Evolutionary conservation across 192 early-diverging fungal species (phyloP), one percentile per base, ranked within the genome.

Genomic region (Backusella circina): DNA sequence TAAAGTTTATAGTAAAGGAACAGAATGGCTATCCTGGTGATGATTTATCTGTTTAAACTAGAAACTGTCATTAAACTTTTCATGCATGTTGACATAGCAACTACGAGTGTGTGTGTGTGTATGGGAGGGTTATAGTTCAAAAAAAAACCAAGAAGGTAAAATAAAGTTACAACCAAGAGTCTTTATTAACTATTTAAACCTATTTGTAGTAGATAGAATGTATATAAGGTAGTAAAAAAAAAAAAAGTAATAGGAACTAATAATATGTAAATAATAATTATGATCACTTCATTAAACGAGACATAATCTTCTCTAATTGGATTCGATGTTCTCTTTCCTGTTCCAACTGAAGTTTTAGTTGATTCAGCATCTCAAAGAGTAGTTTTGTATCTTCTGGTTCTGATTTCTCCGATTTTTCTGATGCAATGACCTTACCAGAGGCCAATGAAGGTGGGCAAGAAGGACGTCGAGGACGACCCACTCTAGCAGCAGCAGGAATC

Each of bases 281-380:
- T 41, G 44, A 28, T 13, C 23, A 61, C 10, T 61, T 61, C 54
- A 61, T 61, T 26, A 61, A 26, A 28, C 54, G 21, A 28, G 54
- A 83, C 51, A 79, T 73, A 72, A 80, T 79, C 13, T 80, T 77
- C 6, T 81, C 77, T 2, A 84, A 64, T 5, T 80, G 73, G 10
- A 78, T 73, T 5, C 82, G 68, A 3, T 80, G 75, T 23, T 79
- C 76, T 41, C 75, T 57, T 70, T 77, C 78, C 33, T 80, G 37
- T 15, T 69, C 74, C 33, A 80, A 47, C 65, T 80, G 73, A 13
- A 26, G 10, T 57, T 80, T 71, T 18, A 80, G 33, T 32, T 71
- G 36, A 30, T 75, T 57, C 10, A 80, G 75, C 35, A 74, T 80
- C 15, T 23, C 33, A 32, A 74, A 65, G 2, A 79, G 38, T 6